Evolutionary conservation across 345 rosid genomes (phyloP).

Genomic region (Eucalyptus microcorys): DNA sequence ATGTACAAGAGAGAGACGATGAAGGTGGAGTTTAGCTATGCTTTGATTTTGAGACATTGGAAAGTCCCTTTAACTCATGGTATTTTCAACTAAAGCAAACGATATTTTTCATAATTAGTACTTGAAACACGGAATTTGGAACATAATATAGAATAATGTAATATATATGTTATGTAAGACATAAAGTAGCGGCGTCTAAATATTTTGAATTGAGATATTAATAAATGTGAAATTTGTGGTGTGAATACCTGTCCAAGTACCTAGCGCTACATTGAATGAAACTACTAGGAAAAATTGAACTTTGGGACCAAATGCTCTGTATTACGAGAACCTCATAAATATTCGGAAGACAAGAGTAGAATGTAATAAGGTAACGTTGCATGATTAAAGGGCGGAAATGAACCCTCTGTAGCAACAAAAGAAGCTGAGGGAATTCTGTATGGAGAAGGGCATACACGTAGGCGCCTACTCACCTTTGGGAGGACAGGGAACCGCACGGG

Average conservation of each 20-base stretch:
- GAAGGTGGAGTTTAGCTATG: neutral
- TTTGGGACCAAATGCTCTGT: neutral
- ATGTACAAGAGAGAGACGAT: neutral
- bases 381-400: conserved; percentile 14
- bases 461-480: conserved; percentile 16
- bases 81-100: neutral
- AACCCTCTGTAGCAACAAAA: conserved; percentile 13
- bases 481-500: conserved; percentile 4
- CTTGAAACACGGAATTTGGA: neutral
- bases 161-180: neutral
- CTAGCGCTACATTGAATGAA: neutral
- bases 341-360: neutral
- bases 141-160: neutral
- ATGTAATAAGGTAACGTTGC: neutral
- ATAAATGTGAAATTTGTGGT: neutral
- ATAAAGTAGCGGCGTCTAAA: neutral
- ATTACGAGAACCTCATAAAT: neutral
- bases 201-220: neutral
- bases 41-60: neutral
- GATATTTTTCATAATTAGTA: neutral
- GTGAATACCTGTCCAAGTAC: neutral
- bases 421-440: conserved; percentile 10
- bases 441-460: neutral
- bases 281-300: neutral
- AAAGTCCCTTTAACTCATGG: neutral